A percentile compares a stretch with the other conserved stretches of the same genome.
These are phyloP conservation scores for Blastomyces silverae DNA, from an alignment of 2,329 filamentous ascomycete genomes.

Conservation along the genomic window DNA sequence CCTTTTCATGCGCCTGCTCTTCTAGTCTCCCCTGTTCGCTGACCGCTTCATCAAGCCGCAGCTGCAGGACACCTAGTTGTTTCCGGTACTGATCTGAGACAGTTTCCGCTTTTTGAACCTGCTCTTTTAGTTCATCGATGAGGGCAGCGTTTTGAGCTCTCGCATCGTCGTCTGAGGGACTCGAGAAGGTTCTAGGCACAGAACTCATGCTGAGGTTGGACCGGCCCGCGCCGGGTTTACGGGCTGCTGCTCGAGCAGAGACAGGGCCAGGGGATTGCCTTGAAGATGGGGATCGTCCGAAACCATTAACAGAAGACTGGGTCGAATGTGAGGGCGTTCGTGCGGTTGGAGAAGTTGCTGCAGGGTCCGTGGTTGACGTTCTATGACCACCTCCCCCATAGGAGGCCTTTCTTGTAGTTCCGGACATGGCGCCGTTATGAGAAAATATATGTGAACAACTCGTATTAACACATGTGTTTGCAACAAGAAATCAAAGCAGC, in stretches of 20 bases:
- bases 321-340: constrained; percentile 45
- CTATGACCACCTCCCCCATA: constrained; percentile 12
- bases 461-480: constrained; percentile 11
- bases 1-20: constrained; percentile 77
- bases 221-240: constrained; percentile 46
- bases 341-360: constrained; percentile 24
- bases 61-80: constrained; percentile 76
- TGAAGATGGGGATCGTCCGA: constrained; percentile 58
- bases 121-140: constrained; percentile 76
- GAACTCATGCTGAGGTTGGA: constrained; percentile 41
- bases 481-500: neutral
- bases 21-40: constrained; percentile 81
- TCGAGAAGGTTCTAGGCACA: constrained; percentile 42
- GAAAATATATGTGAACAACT: neutral
- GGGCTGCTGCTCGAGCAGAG: constrained; percentile 64
- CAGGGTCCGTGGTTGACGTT: constrained; percentile 5
- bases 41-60: constrained; percentile 75
- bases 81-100: constrained; percentile 73
- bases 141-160: constrained; percentile 71
- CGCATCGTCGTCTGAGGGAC: constrained; percentile 59
- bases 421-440: constrained; percentile 19
- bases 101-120: constrained; percentile 71
- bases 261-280: constrained; percentile 51
- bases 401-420: constrained; percentile 9
- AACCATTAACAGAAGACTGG: constrained; percentile 43